Conservation (phyloP, 768 basidiomycete species). For the Macrolepiota albuminosa region DNA sequence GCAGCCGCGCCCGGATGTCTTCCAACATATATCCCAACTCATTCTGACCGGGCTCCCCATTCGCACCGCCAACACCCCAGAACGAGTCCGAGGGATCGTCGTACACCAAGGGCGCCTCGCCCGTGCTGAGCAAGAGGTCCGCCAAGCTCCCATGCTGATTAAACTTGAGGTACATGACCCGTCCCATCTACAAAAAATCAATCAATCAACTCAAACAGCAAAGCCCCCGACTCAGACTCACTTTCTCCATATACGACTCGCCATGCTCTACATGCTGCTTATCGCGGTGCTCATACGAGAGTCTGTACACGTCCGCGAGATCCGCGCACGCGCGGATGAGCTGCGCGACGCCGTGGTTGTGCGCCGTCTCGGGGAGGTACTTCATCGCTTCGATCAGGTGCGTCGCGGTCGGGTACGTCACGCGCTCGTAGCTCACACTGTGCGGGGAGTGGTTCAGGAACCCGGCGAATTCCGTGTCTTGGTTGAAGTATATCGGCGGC, state of each 20-base stretch:
- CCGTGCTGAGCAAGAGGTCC: slow-evolving; percentile 45
- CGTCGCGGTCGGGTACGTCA: slow-evolving; percentile 60
- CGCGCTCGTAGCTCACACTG: slow-evolving; percentile 49
- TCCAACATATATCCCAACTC: slow-evolving; percentile 58
- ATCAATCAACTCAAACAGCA: too few relatives aligned
- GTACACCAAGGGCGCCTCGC: slow-evolving; percentile 45
- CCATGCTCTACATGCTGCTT: slow-evolving; percentile 48
- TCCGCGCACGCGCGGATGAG: slow-evolving; percentile 40
- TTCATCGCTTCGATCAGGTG: slow-evolving; percentile 78
- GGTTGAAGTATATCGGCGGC: slow-evolving; percentile 37
- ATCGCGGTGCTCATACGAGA: slow-evolving; percentile 27
- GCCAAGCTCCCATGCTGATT: slow-evolving; percentile 62
- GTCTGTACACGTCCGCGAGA: slow-evolving; percentile 32
- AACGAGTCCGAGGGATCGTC: slow-evolving; percentile 50
- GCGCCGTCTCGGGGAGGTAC: slow-evolving; percentile 38
- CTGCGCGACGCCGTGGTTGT: slow-evolving; percentile 49
- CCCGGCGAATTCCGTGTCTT: slow-evolving; percentile 32
- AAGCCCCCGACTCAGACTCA: too few relatives aligned
- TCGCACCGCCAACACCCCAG: slow-evolving; percentile 57
- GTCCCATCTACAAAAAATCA: slow-evolving; percentile 77
- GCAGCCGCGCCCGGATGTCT: slow-evolving; percentile 47
- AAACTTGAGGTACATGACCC: slow-evolving; percentile 65
- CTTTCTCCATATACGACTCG: slow-evolving; percentile 43
- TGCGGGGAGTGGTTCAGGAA: slow-evolving; percentile 70
- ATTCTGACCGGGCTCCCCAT: slow-evolving; percentile 40